Evolutionary conservation across 805 yeast species (phyloP).

Genomic region (Saccharomyces kudriavzevii): DNA sequence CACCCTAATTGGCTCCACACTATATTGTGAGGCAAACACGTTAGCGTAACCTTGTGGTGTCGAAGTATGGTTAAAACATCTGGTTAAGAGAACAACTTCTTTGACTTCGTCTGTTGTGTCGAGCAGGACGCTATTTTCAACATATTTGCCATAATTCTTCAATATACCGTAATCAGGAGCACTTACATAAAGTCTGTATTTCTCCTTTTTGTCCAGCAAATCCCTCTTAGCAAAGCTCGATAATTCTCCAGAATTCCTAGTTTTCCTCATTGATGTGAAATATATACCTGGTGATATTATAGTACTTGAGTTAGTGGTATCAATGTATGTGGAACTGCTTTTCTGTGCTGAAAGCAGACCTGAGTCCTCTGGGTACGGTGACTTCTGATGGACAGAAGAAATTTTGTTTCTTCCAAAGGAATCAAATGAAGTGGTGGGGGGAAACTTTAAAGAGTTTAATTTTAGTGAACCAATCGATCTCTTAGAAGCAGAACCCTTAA

Average conservation of each 20-base stretch:
- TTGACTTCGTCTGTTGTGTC: conserved; percentile 52
- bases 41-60: conserved; percentile 76
- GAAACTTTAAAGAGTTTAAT: conserved; percentile 44
- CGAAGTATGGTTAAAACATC: conserved; percentile 60
- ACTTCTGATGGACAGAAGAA: conserved; percentile 8
- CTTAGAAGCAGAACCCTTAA: conserved; percentile 31
- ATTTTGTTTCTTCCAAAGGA: neutral
- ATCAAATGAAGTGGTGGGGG: conserved; percentile 37
- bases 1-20: conserved; percentile 52
- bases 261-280: conserved; percentile 46
- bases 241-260: neutral
- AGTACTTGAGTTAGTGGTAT: conserved; percentile 45
- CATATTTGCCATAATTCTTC: conserved; percentile 55
- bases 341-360: conserved; percentile 39
- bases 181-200: conserved; percentile 51
- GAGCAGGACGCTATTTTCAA: conserved; percentile 70
- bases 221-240: neutral
- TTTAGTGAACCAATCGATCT: conserved; percentile 31
- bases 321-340: conserved; percentile 42
- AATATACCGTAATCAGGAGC: conserved; percentile 76
- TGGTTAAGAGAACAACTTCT: conserved; percentile 61
- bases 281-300: conserved; percentile 75
- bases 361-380: conserved; percentile 15
- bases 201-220: conserved; percentile 20
- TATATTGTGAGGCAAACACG: conserved; percentile 75